Base-by-base conservation (phyloP, 2,329 filamentous ascomycete species). In the Samsoniella hepiali region DNA sequence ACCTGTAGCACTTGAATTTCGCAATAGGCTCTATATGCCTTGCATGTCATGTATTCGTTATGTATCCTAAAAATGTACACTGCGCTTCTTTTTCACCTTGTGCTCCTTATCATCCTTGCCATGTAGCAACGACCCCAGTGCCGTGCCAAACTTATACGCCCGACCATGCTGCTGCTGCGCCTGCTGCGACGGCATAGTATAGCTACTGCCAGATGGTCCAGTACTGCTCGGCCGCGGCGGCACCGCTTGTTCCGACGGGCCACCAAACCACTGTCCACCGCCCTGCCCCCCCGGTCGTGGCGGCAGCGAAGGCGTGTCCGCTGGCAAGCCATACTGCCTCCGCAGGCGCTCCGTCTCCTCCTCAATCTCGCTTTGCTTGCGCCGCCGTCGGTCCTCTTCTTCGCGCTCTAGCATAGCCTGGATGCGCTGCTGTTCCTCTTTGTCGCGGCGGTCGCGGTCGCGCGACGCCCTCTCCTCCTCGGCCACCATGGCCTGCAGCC, bases 311-410 rank as follows among this genome's bases (percentile, higher is more conserved):
- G 63, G 63, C 29, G 50, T 53, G 11, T 45, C 50, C 11, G 50
- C 44, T 34, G 50, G 75, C 53, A 85, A 79, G 55, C 90, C 90
- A 69, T 91, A 93, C 68, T 88, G 75, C 68, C 80, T 84, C 29
- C 85, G 80, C 42, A 99, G 79, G 1, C 93, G 83, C 73, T 95
- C 91, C 0, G 95, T 98, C 77, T 99, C 94, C 66, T 83, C 84
- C 27, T 93, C 88, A 1, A 93, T 78, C 68, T 85, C 84, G 10
- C 81, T 84, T 38, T 88, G 79, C 38, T 75, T 76, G 32, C 76
- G 82, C 7, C 67, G 69, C 7, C 66, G 70, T 0, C 79, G 81
- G 68, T 90, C 87, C 63, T 81, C 82, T 32, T 89, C 86, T 71
- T 93, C 89, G 50, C 82, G 79, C 56, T 88, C 84, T 5, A 90